Evolutionary conservation across 352 stramenopile genomes (phyloP).

Genomic region (Pseudoperonospora humuli): DNA sequence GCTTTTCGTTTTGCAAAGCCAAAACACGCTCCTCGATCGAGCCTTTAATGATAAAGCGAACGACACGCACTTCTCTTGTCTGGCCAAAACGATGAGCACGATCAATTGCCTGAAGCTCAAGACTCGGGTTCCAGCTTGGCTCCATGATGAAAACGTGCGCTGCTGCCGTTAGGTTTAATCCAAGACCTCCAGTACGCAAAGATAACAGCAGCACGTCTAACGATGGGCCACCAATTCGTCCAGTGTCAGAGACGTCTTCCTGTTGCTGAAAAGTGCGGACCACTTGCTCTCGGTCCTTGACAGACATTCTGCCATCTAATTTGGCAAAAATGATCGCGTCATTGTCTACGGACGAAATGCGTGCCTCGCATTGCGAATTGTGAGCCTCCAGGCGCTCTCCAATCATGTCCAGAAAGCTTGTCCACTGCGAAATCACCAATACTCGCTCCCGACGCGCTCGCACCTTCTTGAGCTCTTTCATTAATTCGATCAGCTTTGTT

Average conservation of each 20-base stretch:
- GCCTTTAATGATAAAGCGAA: conserved; percentile 79
- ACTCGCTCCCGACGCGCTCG: conserved; percentile 41
- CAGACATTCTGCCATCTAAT: conserved; percentile 53
- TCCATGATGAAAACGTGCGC: conserved; percentile 92
- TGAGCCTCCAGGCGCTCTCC: conserved; percentile 32
- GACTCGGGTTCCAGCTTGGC: conserved; percentile 86
- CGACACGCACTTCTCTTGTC: conserved; percentile 55
- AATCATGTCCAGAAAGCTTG: conserved; percentile 76
- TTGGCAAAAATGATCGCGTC: conserved; percentile 35
- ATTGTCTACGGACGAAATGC: conserved; percentile 4
- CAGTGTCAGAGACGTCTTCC: conserved; percentile 9
- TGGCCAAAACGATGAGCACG: conserved; percentile 86
- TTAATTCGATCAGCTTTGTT: conserved; percentile 55
- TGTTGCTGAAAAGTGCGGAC: conserved; percentile 55
- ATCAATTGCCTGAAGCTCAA: conserved; percentile 88
- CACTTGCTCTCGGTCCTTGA: conserved; percentile 52
- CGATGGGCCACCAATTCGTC: conserved; percentile 14
- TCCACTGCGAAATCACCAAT: conserved; percentile 88
- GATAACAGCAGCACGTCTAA: conserved; percentile 84
- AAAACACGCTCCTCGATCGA: conserved; percentile 89
- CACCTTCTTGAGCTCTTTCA: conserved; percentile 42
- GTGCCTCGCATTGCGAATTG: conserved; percentile 21
- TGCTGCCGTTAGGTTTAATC: conserved; percentile 89
- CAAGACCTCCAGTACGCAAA: conserved; percentile 80
- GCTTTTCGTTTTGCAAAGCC: conserved; percentile 84